Conservation (phyloP, 2,329 filamentous ascomycete species). For the Kalaharituber pfeilii region DNA sequence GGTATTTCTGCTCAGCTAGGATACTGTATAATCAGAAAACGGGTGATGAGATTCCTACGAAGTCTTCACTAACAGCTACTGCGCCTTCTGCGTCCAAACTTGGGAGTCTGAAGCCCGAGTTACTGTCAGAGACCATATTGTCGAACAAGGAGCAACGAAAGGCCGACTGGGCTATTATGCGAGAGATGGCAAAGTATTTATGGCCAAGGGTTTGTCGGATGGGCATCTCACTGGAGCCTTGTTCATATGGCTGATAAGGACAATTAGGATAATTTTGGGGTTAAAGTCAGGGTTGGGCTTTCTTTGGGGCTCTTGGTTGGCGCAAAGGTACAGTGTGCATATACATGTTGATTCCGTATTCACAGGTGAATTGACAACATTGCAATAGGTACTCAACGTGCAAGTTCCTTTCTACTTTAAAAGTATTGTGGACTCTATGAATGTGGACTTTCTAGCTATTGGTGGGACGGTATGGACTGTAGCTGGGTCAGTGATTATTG, state of each 20-base stretch:
- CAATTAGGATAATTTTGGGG: slow-evolving; percentile 49
- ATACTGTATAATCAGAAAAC: neutral
- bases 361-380: slow-evolving; percentile 15
- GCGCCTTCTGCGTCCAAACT: neutral
- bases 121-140: neutral
- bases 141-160: slow-evolving; percentile 73
- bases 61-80: neutral
- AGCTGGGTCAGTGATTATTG: slow-evolving; percentile 81
- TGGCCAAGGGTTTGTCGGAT: slow-evolving; percentile 56
- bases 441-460: slow-evolving; percentile 70
- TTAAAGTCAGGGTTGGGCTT: slow-evolving; percentile 66
- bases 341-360: slow-evolving; percentile 10
- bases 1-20: neutral
- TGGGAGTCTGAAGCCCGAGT: neutral
- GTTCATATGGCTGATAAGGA: neutral
- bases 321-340: slow-evolving; percentile 47
- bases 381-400: slow-evolving; percentile 59
- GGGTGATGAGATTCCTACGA: neutral
- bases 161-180: slow-evolving; percentile 97
- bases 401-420: slow-evolving; percentile 99
- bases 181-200: slow-evolving; percentile 87
- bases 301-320: slow-evolving; percentile 72
- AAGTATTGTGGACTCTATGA: slow-evolving; percentile 93
- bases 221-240: neutral
- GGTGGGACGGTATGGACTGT: slow-evolving; percentile 82